phyloP scores from a whole-genome alignment of 2,329 filamentous ascomycete genomes.

The Fusarium coffeatum region DNA sequence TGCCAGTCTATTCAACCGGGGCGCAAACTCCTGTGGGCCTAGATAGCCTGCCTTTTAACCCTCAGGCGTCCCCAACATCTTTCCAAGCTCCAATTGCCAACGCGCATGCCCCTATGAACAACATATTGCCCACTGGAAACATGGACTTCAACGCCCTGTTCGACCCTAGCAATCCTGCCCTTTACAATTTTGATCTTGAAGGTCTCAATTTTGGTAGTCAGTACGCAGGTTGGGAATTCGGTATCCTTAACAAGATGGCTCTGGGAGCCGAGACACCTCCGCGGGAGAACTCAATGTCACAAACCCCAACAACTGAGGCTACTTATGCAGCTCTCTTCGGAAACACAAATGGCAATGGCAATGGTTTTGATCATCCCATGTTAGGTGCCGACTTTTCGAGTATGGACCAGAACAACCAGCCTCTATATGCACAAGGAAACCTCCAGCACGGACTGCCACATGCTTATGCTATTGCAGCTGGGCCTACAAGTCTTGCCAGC shows the following conservation, averaged over 20 bases:
- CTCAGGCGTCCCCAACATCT: slow-evolving; percentile 78
- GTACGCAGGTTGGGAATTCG: slow-evolving; percentile 94
- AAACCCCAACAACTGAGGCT: slow-evolving; percentile 53
- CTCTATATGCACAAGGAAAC: slow-evolving; percentile 66
- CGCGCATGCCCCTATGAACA: slow-evolving; percentile 59
- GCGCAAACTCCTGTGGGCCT: slow-evolving; percentile 60
- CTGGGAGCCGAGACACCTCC: slow-evolving; percentile 78
- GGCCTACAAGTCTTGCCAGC: slow-evolving; percentile 71
- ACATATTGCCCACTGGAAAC: slow-evolving; percentile 62
- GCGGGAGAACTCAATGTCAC: slow-evolving; percentile 68
- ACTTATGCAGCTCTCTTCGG: slow-evolving; percentile 62
- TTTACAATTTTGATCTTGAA: slow-evolving; percentile 96
- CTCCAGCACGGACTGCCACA: slow-evolving; percentile 72
- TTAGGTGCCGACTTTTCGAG: slow-evolving; percentile 66
- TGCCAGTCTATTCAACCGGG: slow-evolving; percentile 62
- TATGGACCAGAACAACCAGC: slow-evolving; percentile 61
- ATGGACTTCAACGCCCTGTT: slow-evolving; percentile 75
- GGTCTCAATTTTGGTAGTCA: slow-evolving; percentile 91
- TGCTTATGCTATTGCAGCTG: slow-evolving; percentile 72
- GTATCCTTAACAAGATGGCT: slow-evolving; percentile 96
- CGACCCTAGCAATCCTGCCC: slow-evolving; percentile 88
- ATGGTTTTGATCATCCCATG: slow-evolving; percentile 62
- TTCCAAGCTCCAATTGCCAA: slow-evolving; percentile 69
- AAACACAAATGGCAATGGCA: slow-evolving; percentile 62
- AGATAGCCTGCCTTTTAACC: slow-evolving; percentile 66